Evolutionary conservation across 164 flowering plant genomes (phyloP), one percentile per base, ranked within the genome.

Genomic region (Paratinospora sagittata): DNA sequence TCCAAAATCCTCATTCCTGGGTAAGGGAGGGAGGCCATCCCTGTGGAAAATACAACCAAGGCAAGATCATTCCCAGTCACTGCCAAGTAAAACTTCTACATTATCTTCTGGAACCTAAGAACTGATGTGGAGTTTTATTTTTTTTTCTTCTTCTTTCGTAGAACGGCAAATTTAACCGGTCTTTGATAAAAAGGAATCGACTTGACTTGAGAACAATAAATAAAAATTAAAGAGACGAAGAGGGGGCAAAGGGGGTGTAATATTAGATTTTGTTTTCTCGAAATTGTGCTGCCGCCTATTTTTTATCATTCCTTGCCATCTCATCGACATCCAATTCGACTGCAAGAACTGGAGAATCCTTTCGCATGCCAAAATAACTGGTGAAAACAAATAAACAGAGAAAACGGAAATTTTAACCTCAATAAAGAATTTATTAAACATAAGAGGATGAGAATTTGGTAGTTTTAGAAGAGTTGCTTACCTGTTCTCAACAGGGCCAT

Each of bases 401-500:
- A 13, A 13, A 49, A 49, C 52, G 16, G 27, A n/a, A 36, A 17
- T n/a, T 8, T 52, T 62, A 8, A 24, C 34, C 10, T 34, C 45
- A 72, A 13, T 9, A 43, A 1, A 16, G 13, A 3, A 43, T 43
- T 43, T 9, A 16, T 43, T 11, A 43, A 43, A 43, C 9, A 43
- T 43, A 49, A 13, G 16, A 49, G n/a, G n/a, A 49, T 60, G 58
- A n/a, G n/a, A 39, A 62, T 34, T 34, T 27, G 12, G 23, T 3
- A 13, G 27, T 17, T 73, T 37, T 14, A 43, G 65, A 8, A 41
- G 13, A 62, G 69, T 14, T 39, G 65, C 75, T 77, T 37, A 89
- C 99, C 98, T 92, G 79, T 95, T 95, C 75, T 82, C 85, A 47
- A 95, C 91, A 19, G 96, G 96, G 33, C 98, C 96, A 78, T 95